phyloP scores from a whole-genome alignment of 2,329 filamentous ascomycete species.

The Ascosphaera pollenicola region DNA sequence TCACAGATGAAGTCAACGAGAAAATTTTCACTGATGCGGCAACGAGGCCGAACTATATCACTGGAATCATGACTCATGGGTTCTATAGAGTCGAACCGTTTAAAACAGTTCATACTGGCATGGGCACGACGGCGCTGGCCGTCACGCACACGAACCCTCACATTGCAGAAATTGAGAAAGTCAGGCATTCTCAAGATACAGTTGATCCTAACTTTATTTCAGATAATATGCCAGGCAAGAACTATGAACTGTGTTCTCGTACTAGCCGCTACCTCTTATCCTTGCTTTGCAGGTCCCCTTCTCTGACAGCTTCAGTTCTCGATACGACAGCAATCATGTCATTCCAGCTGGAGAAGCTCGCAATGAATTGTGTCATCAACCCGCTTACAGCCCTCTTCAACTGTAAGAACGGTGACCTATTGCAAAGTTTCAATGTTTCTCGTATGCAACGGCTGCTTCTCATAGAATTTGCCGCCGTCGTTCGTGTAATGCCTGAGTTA shows the following conservation, averaged over 20 bases:
- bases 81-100: conserved; percentile 28
- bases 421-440: conserved; percentile 42
- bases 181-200: conserved; percentile 6
- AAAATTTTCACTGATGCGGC: conserved; percentile 44
- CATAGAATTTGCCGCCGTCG: conserved; percentile 49
- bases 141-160: conserved; percentile 15
- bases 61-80: conserved; percentile 43
- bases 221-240: not conserved
- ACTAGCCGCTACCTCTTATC: conserved; percentile 35
- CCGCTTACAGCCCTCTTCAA: conserved; percentile 63
- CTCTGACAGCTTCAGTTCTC: conserved; percentile 37
- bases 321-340: conserved; percentile 40
- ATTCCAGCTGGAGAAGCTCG: conserved; percentile 57
- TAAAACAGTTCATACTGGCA: conserved; percentile 32
- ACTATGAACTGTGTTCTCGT: not conserved
- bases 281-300: conserved; percentile 38
- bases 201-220: not conserved
- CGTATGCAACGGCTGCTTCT: conserved; percentile 49
- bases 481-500: conserved; percentile 54
- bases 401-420: conserved; percentile 47
- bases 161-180: conserved; percentile 7
- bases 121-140: conserved; percentile 35
- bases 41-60: conserved; percentile 50
- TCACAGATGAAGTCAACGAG: conserved; percentile 55
- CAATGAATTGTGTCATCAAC: conserved; percentile 56